Conservation (phyloP, 768 basidiomycete genomes). For the Termitomyces sp. region DNA sequence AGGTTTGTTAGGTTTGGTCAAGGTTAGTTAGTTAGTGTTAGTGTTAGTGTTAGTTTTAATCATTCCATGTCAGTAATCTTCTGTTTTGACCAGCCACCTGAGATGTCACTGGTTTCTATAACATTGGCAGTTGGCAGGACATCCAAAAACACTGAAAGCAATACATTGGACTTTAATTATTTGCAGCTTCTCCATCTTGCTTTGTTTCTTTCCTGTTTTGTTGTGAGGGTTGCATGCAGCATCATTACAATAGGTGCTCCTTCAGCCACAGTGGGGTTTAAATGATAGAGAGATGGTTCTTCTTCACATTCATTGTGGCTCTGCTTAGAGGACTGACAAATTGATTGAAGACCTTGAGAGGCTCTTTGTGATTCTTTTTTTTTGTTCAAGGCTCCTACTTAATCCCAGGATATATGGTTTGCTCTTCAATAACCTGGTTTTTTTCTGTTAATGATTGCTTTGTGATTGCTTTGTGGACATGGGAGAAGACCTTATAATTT, state of each 20-base stretch:
- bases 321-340: constrained; percentile 42
- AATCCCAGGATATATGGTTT: neutral
- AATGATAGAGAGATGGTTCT: constrained; percentile 45
- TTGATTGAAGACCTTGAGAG: constrained; percentile 26
- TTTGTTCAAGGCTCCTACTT: neutral
- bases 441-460: neutral
- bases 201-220: too few relatives aligned
- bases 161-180: too few relatives aligned
- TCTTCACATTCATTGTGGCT: constrained; percentile 43
- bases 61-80: constrained; percentile 34
- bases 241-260: constrained; percentile 31
- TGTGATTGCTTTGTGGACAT: neutral
- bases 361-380: constrained; percentile 8
- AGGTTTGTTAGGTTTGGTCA: too few relatives aligned
- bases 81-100: constrained; percentile 9
- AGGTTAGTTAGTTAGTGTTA: too few relatives aligned
- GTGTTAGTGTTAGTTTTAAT: too few relatives aligned
- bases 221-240: too few relatives aligned
- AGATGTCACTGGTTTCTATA: neutral
- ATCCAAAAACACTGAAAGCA: constrained; percentile 21
- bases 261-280: constrained; percentile 13
- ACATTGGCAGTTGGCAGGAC: constrained; percentile 7
- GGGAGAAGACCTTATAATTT: neutral
- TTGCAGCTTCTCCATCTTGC: too few relatives aligned
- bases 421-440: neutral